Percentiles rank a stretch among this genome's conserved stretches.
Evolutionary conservation across 257 asterid species (phyloP).

Genomic region (Salvia splendens): DNA sequence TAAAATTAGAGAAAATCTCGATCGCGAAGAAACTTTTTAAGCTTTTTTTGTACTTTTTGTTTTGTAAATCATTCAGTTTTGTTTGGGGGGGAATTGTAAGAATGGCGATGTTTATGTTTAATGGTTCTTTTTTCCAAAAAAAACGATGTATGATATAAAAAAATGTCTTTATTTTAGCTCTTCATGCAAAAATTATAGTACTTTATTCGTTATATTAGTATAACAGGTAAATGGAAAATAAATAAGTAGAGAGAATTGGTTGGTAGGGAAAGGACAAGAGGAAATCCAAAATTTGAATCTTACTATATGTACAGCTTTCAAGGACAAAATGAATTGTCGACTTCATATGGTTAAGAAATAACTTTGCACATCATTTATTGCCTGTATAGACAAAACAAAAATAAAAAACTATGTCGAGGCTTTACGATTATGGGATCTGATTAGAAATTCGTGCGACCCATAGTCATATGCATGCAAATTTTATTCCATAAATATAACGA

Average conservation of each 20-base stretch:
- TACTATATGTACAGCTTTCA: conserved; percentile 18
- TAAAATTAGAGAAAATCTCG: conserved; percentile 1
- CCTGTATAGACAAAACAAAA: conserved; percentile 1
- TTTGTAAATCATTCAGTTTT: conserved; percentile 62
- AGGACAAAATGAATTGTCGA: conserved; percentile 42
- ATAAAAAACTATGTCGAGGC: not conserved
- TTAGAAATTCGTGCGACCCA: not conserved
- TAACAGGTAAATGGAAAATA: not conserved
- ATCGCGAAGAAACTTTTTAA: not conserved
- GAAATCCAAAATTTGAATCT: conserved; percentile 3
- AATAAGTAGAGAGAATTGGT: too few relatives aligned
- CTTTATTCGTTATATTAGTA: too few relatives aligned
- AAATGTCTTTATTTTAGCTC: not conserved
- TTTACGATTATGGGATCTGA: conserved; percentile 20
- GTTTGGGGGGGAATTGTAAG: conserved; percentile 28
- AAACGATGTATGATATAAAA: conserved; percentile 26
- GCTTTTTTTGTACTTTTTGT: not conserved
- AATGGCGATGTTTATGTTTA: conserved; percentile 9
- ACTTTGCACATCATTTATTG: conserved; percentile 40
- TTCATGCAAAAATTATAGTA: not conserved
- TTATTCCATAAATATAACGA: not conserved
- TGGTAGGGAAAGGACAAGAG: conserved; percentile 25
- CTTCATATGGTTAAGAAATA: conserved; percentile 37
- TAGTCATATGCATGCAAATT: not conserved
- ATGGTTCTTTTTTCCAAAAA: not conserved